phyloP scores from a whole-genome alignment of 352 stramenopile genomes.

The Globisporangium yorkense region DNA sequence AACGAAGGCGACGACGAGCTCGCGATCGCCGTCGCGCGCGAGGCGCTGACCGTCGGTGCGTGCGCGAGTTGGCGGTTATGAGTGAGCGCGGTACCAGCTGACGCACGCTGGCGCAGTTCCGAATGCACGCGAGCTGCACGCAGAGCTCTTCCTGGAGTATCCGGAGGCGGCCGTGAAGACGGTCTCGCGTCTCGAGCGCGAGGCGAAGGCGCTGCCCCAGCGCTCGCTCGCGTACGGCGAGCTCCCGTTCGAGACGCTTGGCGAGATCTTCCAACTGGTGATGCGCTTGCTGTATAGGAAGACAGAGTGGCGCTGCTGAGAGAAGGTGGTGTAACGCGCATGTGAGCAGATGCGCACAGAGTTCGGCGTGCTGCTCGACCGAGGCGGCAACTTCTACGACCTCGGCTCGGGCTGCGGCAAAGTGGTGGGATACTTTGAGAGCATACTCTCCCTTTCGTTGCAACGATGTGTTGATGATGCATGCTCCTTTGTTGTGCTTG shows the following conservation, averaged over 20 bases:
- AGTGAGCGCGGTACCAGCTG: too few species aligned
- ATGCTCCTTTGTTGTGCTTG: too few species aligned
- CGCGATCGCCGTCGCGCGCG: slow-evolving; percentile 13
- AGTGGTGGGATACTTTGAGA: slow-evolving; percentile 31
- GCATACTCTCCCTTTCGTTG: not conserved
- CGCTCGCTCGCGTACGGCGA: slow-evolving; percentile 63
- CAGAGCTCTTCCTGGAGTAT: slow-evolving; percentile 41
- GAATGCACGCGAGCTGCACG: slow-evolving; percentile 32
- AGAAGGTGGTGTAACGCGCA: not conserved
- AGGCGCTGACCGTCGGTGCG: slow-evolving; percentile 22
- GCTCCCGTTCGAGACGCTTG: slow-evolving; percentile 52
- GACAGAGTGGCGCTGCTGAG: not conserved
- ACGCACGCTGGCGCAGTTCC: slow-evolving; percentile 21
- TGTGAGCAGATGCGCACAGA: slow-evolving; percentile 41
- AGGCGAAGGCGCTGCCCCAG: slow-evolving; percentile 57
- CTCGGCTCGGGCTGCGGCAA: slow-evolving; percentile 66
- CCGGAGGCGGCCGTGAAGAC: slow-evolving; percentile 44
- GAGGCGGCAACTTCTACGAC: slow-evolving; percentile 64
- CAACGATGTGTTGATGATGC: too few species aligned
- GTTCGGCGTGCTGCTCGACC: slow-evolving; percentile 53
- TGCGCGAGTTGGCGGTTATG: not conserved
- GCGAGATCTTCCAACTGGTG: slow-evolving; percentile 55
- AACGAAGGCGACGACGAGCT: slow-evolving; percentile 11
- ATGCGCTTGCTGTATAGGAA: not conserved
- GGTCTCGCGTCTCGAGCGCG: slow-evolving; percentile 55